phyloP scores from a whole-genome alignment of 371 early-diverging fungal genomes.

The Rhizomucor pusillus region DNA sequence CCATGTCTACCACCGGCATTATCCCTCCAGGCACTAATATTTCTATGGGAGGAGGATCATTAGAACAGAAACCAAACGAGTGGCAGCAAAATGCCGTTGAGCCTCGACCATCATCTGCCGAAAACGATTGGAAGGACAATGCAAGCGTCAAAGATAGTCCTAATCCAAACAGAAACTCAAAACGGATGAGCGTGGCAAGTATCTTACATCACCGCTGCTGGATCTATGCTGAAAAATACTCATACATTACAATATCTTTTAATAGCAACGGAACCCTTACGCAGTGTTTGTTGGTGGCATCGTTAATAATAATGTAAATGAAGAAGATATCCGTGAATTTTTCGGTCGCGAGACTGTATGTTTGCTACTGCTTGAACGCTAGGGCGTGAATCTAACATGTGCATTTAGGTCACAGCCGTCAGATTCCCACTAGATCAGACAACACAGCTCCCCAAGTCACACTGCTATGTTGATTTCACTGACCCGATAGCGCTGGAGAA shows the following conservation, averaged over 20 bases:
- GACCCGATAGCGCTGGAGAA: constrained; percentile 34
- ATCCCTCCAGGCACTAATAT: constrained; percentile 9
- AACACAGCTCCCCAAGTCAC: constrained; percentile 40
- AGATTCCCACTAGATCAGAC: constrained; percentile 41
- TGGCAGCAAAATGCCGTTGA: constrained; percentile 13
- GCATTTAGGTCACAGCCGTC: constrained; percentile 30
- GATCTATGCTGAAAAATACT: background rate
- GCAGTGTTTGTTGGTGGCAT: constrained; percentile 47
- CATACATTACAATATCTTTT: background rate
- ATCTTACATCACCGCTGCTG: background rate
- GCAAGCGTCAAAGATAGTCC: constrained; percentile 11
- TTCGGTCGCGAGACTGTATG: constrained; percentile 38
- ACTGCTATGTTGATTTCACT: constrained; percentile 48
- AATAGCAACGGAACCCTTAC: constrained; percentile 30
- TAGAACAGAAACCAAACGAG: constrained; percentile 25
- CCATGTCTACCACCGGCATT: constrained; percentile 21
- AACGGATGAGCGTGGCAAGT: constrained; percentile 24
- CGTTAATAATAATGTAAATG: constrained; percentile 32
- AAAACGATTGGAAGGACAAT: constrained; percentile 10
- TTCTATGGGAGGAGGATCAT: constrained; percentile 16
- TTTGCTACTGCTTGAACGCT: background rate
- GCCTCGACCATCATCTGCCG: constrained; percentile 1
- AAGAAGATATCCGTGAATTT: constrained; percentile 43
- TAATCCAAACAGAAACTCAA: constrained; percentile 12
- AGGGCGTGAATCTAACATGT: background rate